phyloP scores from a whole-genome alignment of 371 early-diverging fungal species.

The Syncephalastrum sp. region DNA sequence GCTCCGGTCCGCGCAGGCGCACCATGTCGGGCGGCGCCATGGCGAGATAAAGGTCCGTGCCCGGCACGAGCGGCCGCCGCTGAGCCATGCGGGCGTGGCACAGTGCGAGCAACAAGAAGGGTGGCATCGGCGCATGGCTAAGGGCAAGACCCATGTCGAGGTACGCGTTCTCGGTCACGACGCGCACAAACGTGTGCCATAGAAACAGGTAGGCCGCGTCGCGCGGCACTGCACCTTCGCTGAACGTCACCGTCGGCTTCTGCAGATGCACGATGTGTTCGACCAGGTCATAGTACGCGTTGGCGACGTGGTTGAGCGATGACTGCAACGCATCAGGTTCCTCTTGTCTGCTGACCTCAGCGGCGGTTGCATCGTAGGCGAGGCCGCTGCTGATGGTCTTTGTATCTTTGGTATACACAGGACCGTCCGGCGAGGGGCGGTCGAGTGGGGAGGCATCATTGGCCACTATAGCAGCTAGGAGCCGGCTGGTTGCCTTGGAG shows the following conservation, averaged over 20 bases:
- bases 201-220: conserved; percentile 41
- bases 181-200: conserved; percentile 34
- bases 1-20: conserved; percentile 51
- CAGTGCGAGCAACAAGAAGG: conserved; percentile 28
- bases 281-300: conserved; percentile 16
- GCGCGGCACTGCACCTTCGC: conserved; percentile 45
- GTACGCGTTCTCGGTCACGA: conserved; percentile 49
- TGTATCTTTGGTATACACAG: conserved; percentile 20
- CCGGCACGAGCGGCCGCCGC: conserved; percentile 28
- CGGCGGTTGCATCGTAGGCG: conserved; percentile 31
- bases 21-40: conserved; percentile 44
- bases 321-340: not conserved
- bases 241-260: conserved; percentile 35
- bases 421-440: conserved; percentile 10
- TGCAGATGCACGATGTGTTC: conserved; percentile 4
- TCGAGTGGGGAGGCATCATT: not conserved
- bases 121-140: conserved; percentile 41
- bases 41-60: conserved; percentile 47
- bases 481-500: conserved; percentile 20
- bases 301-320: conserved; percentile 15
- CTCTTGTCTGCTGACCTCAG: conserved; percentile 4
- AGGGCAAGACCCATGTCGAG: conserved; percentile 24
- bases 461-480: conserved; percentile 27
- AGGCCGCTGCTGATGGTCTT: conserved; percentile 26
- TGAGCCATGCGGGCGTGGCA: conserved; percentile 22